These are phyloP conservation scores for Circinella umbellata DNA, from an alignment of 371 early-diverging fungal species.

Conservation along the genomic window DNA sequence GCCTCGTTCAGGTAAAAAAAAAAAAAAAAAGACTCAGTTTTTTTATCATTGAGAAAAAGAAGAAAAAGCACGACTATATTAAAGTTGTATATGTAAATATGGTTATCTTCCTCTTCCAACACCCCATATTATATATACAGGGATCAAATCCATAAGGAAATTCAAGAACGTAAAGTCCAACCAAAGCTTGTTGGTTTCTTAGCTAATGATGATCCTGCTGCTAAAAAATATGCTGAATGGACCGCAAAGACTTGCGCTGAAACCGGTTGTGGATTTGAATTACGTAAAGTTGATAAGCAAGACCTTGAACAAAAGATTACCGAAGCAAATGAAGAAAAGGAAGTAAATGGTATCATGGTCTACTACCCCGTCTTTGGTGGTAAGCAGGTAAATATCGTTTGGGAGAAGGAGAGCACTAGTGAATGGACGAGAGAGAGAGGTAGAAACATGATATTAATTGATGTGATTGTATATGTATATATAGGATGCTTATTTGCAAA, in stretches of 20 bases:
- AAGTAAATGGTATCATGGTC: constrained; percentile 92
- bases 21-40: neutral
- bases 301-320: constrained; percentile 85
- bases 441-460: neutral
- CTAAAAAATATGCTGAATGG: constrained; percentile 88
- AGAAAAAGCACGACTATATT: neutral
- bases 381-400: constrained; percentile 63
- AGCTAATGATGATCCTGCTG: constrained; percentile 94
- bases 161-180: constrained; percentile 66
- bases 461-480: neutral
- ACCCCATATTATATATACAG: constrained; percentile 34
- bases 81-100: neutral
- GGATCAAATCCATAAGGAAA: constrained; percentile 81
- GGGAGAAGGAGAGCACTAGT: neutral
- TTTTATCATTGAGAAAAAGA: neutral
- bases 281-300: constrained; percentile 80
- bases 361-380: constrained; percentile 96
- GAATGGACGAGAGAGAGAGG: too few species aligned
- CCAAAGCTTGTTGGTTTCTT: constrained; percentile 94
- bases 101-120: neutral
- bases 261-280: constrained; percentile 90
- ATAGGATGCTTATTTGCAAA: constrained; percentile 92
- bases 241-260: constrained; percentile 91
- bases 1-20: constrained; percentile 61
- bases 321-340: constrained; percentile 85